Evolutionary conservation across 129 eudicot species (phyloP).

Genomic region (Tanacetum coccineum): DNA sequence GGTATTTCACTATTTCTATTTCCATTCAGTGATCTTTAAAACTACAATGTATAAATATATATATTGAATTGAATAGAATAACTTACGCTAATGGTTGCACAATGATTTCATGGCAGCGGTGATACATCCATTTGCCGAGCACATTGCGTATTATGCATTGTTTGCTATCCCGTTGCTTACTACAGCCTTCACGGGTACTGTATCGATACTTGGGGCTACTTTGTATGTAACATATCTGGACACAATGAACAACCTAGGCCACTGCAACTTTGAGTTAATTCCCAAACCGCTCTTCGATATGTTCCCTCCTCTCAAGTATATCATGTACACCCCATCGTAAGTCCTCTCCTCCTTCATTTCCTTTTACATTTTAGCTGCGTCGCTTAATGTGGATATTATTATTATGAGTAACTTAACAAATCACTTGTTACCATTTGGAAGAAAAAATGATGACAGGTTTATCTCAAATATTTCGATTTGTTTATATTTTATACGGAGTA

Average conservation of each 20-base stretch:
- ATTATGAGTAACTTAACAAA: no score
- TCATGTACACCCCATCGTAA: conserved; percentile 79
- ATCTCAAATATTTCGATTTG: no score
- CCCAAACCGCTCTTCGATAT: conserved; percentile 37
- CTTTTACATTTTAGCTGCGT: background rate
- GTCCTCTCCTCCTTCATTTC: conserved; percentile 21
- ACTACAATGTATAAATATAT: no score
- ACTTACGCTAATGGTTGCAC: no score
- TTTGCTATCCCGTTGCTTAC: conserved; percentile 57
- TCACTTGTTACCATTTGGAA: no score
- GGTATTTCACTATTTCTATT: no score
- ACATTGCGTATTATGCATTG: conserved; percentile 43
- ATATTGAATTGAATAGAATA: no score
- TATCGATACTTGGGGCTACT: conserved; percentile 19
- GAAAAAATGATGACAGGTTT: no score
- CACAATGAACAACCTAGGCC: conserved; percentile 71
- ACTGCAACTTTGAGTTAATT: conserved; percentile 68
- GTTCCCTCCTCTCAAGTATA: conserved; percentile 70
- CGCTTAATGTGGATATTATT: no score
- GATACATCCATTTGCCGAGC: conserved; percentile 80
- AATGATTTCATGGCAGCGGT: conserved; percentile 47
- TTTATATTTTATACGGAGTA: no score
- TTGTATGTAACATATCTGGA: conserved; percentile 50
- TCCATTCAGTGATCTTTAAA: no score
- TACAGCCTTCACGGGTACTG: conserved; percentile 26